Conservation (phyloP, 352 stramenopile genomes). For the Pythium periplocum region DNA sequence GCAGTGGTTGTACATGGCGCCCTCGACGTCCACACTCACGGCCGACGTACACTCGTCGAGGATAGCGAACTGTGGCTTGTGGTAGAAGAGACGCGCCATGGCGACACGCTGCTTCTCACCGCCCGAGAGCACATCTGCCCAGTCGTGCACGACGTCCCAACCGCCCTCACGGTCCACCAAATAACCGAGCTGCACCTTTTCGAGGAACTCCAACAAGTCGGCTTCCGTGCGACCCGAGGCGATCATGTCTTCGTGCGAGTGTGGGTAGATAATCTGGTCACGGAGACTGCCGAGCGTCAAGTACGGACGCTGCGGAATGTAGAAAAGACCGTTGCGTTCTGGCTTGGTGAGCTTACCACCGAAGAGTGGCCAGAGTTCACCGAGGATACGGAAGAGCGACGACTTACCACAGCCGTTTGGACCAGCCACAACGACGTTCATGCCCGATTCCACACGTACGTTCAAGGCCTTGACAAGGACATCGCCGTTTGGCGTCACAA, state of each 20-base stretch:
- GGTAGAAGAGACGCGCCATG: constrained; percentile 88
- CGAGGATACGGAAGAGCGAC: constrained; percentile 85
- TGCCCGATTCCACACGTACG: constrained; percentile 80
- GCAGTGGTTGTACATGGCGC: constrained; percentile 82
- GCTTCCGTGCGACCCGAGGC: constrained; percentile 42
- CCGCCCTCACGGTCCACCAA: constrained; percentile 68
- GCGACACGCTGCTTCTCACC: constrained; percentile 90
- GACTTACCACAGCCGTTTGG: constrained; percentile 87
- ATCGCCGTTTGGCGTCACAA: constrained; percentile 86
- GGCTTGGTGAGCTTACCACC: constrained; percentile 75
- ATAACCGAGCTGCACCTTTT: constrained; percentile 80
- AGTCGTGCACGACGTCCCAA: constrained; percentile 82
- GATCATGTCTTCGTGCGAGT: constrained; percentile 66
- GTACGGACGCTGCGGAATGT: constrained; percentile 88
- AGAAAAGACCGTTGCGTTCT: constrained; percentile 81
- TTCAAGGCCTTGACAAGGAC: constrained; percentile 80
- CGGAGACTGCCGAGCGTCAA: constrained; percentile 80
- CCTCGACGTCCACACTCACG: constrained; percentile 85
- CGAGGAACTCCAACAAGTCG: constrained; percentile 62
- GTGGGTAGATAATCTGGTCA: constrained; percentile 89
- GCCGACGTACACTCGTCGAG: constrained; percentile 86
- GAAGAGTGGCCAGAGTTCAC: constrained; percentile 85
- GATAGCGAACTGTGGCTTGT: constrained; percentile 88
- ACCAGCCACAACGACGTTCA: constrained; percentile 85
- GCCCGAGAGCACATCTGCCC: constrained; percentile 82